Evolutionary conservation across 345 rosid species (phyloP).

Genomic region (Brassica napus): DNA sequence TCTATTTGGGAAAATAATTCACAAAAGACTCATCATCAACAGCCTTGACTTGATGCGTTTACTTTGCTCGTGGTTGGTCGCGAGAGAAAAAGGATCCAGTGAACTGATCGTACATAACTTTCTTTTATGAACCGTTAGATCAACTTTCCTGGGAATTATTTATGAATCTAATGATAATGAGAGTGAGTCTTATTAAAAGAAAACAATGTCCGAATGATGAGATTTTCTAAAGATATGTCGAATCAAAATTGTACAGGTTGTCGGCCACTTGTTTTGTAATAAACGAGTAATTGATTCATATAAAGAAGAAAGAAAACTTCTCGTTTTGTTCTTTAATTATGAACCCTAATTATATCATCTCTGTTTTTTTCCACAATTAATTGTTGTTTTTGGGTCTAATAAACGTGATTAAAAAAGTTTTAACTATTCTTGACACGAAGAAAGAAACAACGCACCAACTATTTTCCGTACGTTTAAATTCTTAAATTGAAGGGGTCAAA

Average conservation of each 20-base stretch:
- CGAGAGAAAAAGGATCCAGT: neutral
- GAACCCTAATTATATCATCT: neutral
- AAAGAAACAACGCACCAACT: slow-evolving; percentile 10
- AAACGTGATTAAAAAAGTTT: neutral
- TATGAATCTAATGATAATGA: slow-evolving; percentile 13
- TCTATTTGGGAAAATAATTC: neutral
- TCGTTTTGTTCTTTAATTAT: neutral
- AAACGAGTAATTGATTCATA: neutral
- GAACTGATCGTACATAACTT: neutral
- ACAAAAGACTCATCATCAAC: slow-evolving; percentile 29
- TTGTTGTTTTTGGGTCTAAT: neutral
- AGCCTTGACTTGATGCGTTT: slow-evolving; percentile 34
- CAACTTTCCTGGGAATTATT: too few species aligned
- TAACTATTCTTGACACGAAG: neutral
- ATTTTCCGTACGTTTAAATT: neutral
- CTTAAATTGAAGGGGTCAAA: neutral
- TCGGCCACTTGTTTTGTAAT: slow-evolving; percentile 28
- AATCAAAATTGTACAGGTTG: slow-evolving; percentile 17
- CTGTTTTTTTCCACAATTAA: neutral
- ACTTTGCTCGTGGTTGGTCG: slow-evolving; percentile 33
- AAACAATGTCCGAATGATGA: slow-evolving; percentile 10
- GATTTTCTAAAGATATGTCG: neutral
- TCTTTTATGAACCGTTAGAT: slow-evolving; percentile 27
- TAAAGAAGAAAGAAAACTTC: neutral
- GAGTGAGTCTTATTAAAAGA: neutral